These are phyloP conservation scores for Chrysoporthe cubensis DNA, from an alignment of 2,329 filamentous ascomycete species.

Conservation along the genomic window DNA sequence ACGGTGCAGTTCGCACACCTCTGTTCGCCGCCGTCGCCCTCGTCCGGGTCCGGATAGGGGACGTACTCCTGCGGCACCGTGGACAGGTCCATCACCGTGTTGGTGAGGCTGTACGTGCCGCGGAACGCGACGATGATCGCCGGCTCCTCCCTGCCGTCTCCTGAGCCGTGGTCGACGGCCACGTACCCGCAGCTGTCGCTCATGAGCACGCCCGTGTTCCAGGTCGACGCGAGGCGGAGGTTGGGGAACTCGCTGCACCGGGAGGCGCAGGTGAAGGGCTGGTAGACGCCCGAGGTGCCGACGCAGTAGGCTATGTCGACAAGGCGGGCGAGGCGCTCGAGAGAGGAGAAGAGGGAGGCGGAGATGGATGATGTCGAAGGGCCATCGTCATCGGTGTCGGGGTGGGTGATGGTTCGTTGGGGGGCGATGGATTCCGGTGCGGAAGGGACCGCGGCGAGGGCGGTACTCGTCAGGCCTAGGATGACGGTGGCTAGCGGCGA, in stretches of 20 bases:
- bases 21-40: slow-evolving; percentile 35
- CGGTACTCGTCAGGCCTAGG: not conserved
- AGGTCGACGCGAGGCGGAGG: slow-evolving; percentile 80
- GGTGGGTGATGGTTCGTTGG: slow-evolving; percentile 19
- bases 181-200: slow-evolving; percentile 94
- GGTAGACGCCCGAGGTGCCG: slow-evolving; percentile 77
- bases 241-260: slow-evolving; percentile 82
- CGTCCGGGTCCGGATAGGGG: slow-evolving; percentile 72
- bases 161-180: slow-evolving; percentile 73
- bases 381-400: slow-evolving; percentile 12
- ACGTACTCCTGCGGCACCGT: slow-evolving; percentile 89
- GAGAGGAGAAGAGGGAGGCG: slow-evolving; percentile 70
- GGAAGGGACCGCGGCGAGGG: slow-evolving; percentile 12
- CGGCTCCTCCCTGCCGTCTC: slow-evolving; percentile 33
- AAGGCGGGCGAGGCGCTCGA: slow-evolving; percentile 87
- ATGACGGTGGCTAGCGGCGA: slow-evolving; percentile 6
- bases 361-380: slow-evolving; percentile 49
- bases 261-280: slow-evolving; percentile 83
- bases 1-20: slow-evolving; percentile 88
- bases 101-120: slow-evolving; percentile 91
- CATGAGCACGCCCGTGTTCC: slow-evolving; percentile 86
- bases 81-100: slow-evolving; percentile 87
- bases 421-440: slow-evolving; percentile 1
- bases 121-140: slow-evolving; percentile 85
- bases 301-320: slow-evolving; percentile 97